Evolutionary conservation across 768 basidiomycete genomes (phyloP), one percentile per base, ranked within the genome.

Genomic region (Tulasnella sp.): DNA sequence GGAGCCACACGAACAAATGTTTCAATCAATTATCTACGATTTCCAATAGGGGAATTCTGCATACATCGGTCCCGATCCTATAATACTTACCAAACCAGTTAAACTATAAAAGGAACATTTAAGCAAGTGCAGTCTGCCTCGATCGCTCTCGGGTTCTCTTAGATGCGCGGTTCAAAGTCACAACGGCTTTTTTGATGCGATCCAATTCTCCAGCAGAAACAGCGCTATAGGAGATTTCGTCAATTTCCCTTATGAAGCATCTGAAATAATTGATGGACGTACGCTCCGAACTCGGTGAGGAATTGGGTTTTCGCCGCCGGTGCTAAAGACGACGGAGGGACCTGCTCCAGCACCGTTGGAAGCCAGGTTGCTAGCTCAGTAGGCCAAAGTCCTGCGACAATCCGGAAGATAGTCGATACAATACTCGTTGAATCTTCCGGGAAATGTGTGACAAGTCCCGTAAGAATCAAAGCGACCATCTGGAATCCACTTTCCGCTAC

Each of bases 361-460:
- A 91, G 62, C 84, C 88, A 93, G 19, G 70, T 63, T 31, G 82
- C 67, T 39, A 92, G 63, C 61, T 82, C 79, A 5, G 69, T 61
- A 2, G 82, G 71, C 79, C 84, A 88, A n/a, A 77, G 60, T 32
- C 69, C 65, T 24, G 79, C 72, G 45, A 90, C 64, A 10, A 75
- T 71, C 13, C 86, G 76, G 64, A 93, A 76, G 55, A 96, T 79
- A 2, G 81, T 77, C 49, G 88, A 77, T 39, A 92, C 80, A 31
- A 69, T 63, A 7, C 83, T 72, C 5, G 78, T 70, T 3, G 80
- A 74, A 53, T 96, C 93, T 61, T 89, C 89, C 3, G 88, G 87
- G 63, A 92, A 98, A 55, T 84, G 81, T 19, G 83, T 79, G 3
- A 87, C 78, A 24, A 96, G 70, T 3, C 95, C 93, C 16, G 72